Percentiles rank a stretch among this genome's conserved stretches.
Conservation (phyloP, 495 filamentous ascomycete genomes). For the Aspergillus cavernicola region DNA sequence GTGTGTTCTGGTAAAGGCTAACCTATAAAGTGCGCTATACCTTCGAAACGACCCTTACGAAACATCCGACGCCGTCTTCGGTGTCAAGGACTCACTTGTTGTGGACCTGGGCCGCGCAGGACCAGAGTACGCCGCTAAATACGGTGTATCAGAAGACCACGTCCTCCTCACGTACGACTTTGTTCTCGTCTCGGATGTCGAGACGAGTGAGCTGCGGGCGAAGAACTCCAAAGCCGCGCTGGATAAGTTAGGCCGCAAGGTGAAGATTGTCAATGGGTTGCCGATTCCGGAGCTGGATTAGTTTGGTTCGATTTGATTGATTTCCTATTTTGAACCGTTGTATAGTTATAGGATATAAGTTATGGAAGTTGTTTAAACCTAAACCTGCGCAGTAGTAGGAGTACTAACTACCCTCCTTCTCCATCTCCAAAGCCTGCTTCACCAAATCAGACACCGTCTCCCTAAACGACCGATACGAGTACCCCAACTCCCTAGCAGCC, state of each 20-base stretch:
- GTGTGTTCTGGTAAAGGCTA: too few relatives aligned
- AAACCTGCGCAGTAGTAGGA: too few relatives aligned
- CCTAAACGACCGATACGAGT: conserved; percentile 33
- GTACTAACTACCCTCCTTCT: background rate
- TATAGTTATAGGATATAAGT: too few relatives aligned
- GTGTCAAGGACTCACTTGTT: conserved; percentile 81
- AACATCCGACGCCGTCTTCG: conserved; percentile 88
- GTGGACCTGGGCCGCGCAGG: conserved; percentile 67
- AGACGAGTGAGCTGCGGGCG: conserved; percentile 63
- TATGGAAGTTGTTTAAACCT: too few relatives aligned
- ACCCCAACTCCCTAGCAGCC: conserved; percentile 35
- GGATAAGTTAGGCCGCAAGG: conserved; percentile 63
- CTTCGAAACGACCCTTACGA: conserved; percentile 82
- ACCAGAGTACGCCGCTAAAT: conserved; percentile 54
- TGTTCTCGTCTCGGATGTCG: conserved; percentile 67
- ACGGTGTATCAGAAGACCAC: conserved; percentile 51
- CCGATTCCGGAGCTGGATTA: conserved; percentile 75
- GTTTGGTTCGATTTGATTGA: background rate
- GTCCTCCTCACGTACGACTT: conserved; percentile 66
- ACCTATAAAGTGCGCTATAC: conserved; percentile 57
- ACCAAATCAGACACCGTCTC: conserved; percentile 31
- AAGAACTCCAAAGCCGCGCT: conserved; percentile 71
- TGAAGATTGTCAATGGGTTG: conserved; percentile 77
- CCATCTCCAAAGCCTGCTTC: background rate
- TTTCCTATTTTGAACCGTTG: too few relatives aligned